phyloP scores from a whole-genome alignment of 1,284 basidiomycete species.

The Sporisorium sorghi region DNA sequence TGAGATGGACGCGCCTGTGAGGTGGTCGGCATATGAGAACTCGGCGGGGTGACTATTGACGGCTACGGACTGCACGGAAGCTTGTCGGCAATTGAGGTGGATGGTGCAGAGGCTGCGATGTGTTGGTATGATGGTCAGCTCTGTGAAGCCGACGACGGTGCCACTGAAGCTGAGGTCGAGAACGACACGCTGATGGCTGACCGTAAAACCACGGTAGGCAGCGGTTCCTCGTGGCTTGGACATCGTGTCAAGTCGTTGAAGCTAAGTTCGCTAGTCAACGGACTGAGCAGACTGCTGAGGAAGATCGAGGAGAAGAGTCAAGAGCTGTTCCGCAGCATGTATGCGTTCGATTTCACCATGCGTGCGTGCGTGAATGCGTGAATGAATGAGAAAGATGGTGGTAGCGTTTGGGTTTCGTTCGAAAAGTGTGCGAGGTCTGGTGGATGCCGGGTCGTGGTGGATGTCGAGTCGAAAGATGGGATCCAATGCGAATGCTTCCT shows the following conservation, averaged over 20 bases:
- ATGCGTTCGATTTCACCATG: constrained; percentile 10
- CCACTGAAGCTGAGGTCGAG: constrained; percentile 86
- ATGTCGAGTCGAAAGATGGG: not conserved
- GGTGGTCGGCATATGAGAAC: constrained; percentile 81
- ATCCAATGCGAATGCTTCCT: constrained; percentile 5
- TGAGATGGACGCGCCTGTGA: constrained; percentile 78
- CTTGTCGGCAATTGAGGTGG: constrained; percentile 86
- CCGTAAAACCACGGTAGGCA: constrained; percentile 61
- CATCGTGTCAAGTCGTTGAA: constrained; percentile 16
- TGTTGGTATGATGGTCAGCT: constrained; percentile 85
- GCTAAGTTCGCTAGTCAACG: not conserved
- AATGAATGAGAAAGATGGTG: not conserved
- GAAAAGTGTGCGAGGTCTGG: not conserved
- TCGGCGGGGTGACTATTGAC: constrained; percentile 74
- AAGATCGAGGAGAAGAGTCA: not conserved
- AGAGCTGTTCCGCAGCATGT: constrained; percentile 5
- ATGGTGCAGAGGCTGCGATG: constrained; percentile 81
- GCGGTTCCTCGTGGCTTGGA: constrained; percentile 43
- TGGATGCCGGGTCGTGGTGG: not conserved
- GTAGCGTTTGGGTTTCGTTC: not conserved
- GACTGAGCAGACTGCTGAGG: not conserved
- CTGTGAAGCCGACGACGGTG: constrained; percentile 76
- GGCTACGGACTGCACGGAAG: constrained; percentile 80
- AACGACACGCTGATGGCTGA: constrained; percentile 85
- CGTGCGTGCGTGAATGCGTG: not conserved